Conservation (phyloP, 192 early-diverging fungal genomes). For the Podila clonocystis region DNA sequence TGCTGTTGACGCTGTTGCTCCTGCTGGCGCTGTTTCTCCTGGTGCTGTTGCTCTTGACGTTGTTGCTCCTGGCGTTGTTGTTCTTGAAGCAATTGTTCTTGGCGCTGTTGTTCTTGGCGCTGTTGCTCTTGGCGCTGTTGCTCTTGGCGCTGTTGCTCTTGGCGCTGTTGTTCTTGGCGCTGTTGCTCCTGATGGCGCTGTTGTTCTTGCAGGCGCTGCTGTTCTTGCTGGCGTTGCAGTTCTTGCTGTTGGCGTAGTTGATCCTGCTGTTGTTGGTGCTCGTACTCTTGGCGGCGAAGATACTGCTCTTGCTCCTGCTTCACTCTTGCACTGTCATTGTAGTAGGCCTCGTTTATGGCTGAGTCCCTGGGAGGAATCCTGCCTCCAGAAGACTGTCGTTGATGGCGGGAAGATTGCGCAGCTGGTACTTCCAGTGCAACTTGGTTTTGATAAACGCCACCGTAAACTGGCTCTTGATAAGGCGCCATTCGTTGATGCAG, state of each 20-base stretch:
- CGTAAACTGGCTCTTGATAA: neutral
- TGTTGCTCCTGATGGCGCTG: slow-evolving; percentile 1
- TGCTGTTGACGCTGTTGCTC: neutral
- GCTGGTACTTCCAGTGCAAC: neutral
- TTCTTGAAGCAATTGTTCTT: neutral
- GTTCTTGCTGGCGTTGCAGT: slow-evolving; percentile 4
- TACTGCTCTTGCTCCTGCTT: neutral
- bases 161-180: neutral
- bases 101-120: neutral
- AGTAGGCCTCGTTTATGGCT: neutral
- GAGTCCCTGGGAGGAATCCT: neutral
- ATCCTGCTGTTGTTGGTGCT: neutral
- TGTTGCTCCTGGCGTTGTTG: slow-evolving; percentile 13
- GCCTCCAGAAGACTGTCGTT: neutral
- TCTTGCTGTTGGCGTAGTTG: slow-evolving; percentile 7
- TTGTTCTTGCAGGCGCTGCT: neutral
- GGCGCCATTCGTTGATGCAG: too few species aligned
- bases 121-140: neutral
- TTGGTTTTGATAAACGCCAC: neutral
- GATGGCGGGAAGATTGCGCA: neutral
- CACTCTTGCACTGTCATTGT: neutral
- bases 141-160: neutral
- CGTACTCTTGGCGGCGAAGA: neutral
- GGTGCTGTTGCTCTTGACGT: slow-evolving; percentile 12
- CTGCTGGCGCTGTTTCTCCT: neutral